A percentile compares a stretch with the other conserved stretches of the same genome.
These are phyloP conservation scores for Mycena sp. DNA, from an alignment of 1,284 basidiomycete species.

Conservation along the genomic window DNA sequence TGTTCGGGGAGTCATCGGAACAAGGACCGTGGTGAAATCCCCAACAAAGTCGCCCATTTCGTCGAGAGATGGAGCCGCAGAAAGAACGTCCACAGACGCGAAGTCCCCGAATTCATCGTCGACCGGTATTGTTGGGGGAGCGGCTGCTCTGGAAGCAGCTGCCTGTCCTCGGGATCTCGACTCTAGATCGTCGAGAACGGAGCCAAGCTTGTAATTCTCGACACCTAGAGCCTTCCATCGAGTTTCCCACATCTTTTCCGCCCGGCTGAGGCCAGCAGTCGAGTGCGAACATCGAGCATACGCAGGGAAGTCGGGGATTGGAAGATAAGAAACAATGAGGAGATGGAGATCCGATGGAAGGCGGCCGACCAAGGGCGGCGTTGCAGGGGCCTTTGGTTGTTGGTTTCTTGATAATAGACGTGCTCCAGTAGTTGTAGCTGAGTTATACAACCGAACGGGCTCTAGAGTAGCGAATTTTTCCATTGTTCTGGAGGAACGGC, in stretches of 20 bases:
- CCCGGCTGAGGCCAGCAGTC: constrained; percentile 68
- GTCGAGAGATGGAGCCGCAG: constrained; percentile 45
- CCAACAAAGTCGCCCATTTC: constrained; percentile 71
- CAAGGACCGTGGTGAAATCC: constrained; percentile 34
- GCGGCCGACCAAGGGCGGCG: constrained; percentile 70
- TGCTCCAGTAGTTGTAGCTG: constrained; percentile 41
- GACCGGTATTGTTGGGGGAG: constrained; percentile 66
- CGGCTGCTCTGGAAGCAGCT: constrained; percentile 46
- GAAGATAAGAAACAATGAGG: constrained; percentile 74
- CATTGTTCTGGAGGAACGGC: no score
- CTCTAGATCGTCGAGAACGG: constrained; percentile 73
- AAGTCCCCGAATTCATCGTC: constrained; percentile 96
- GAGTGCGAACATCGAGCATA: constrained; percentile 77
- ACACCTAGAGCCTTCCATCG: constrained; percentile 73
- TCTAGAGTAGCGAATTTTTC: constrained; percentile 83
- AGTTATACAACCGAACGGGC: constrained; percentile 73
- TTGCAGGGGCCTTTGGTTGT: constrained; percentile 38
- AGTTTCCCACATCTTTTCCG: constrained; percentile 81
- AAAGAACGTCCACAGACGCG: constrained; percentile 57
- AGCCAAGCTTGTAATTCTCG: constrained; percentile 52
- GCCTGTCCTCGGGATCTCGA: constrained; percentile 47
- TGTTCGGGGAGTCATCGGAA: constrained; percentile 35
- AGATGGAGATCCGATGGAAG: constrained; percentile 83
- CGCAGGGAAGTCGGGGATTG: constrained; percentile 81
- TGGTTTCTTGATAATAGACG: constrained; percentile 38